Percentiles rank a stretch among this genome's conserved stretches.
phyloP scores from a whole-genome alignment of 106 monocot genomes.

The Acorus gramineus region DNA sequence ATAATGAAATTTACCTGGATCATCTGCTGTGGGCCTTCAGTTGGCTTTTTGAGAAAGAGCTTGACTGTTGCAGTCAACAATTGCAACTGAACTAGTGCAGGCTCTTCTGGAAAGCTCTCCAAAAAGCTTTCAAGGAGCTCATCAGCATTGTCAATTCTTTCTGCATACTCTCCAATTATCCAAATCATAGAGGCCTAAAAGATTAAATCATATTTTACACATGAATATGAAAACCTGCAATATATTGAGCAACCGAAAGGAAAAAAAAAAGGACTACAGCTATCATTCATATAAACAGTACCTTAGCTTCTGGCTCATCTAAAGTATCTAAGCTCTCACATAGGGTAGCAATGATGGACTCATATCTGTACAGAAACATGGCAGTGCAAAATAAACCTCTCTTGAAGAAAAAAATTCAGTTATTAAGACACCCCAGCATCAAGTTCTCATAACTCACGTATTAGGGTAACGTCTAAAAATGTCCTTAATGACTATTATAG shows the following conservation, averaged over 20 bases:
- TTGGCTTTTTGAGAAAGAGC: conserved; percentile 98
- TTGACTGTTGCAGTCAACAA: conserved; percentile 96
- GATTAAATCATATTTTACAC: not conserved
- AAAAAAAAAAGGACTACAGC: not conserved
- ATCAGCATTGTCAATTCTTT: conserved; percentile 99
- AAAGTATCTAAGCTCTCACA: conserved; percentile 98
- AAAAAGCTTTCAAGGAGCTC: conserved; percentile 98
- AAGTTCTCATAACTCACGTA: conserved; percentile 41
- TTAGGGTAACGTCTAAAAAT: conserved; percentile 99
- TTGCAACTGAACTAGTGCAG: conserved; percentile 87
- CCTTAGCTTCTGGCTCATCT: conserved; percentile 99
- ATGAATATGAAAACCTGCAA: too few species aligned
- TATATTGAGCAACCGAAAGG: not conserved
- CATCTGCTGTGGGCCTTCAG: conserved; percentile 99
- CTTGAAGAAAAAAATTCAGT: not conserved
- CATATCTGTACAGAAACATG: conserved; percentile 49
- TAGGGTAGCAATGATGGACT: conserved; percentile 95
- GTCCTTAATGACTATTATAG: conserved; percentile 98
- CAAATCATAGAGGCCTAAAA: conserved; percentile 97
- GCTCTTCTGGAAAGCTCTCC: conserved; percentile 94
- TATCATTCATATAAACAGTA: conserved; percentile 15
- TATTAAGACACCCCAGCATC: too few species aligned
- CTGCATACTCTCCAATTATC: conserved; percentile 99
- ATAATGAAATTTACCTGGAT: conserved; percentile 47
- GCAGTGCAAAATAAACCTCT: not conserved